These are phyloP conservation scores for Emericellopsis atlantica DNA, from an alignment of 2,329 filamentous ascomycete species.

Conservation along the genomic window DNA sequence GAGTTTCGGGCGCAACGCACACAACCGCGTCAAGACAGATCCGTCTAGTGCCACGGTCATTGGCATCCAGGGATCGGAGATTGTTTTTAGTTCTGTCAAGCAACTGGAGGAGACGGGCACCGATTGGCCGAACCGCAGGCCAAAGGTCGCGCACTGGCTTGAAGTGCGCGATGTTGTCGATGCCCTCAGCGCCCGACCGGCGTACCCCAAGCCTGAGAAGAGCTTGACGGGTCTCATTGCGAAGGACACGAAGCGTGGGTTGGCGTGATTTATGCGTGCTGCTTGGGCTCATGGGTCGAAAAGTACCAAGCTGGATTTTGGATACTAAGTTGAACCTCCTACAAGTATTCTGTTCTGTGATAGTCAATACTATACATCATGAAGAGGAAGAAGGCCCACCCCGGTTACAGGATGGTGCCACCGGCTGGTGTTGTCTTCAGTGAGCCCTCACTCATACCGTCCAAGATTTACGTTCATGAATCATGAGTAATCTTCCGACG, in stretches of 20 bases:
- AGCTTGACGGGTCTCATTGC: conserved; percentile 38
- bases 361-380: too few relatives aligned
- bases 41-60: conserved; percentile 69
- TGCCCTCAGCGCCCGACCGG: conserved; percentile 62
- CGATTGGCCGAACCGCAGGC: conserved; percentile 84
- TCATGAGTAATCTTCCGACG: too few relatives aligned
- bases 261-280: conserved; percentile 4
- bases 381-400: too few relatives aligned
- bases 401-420: too few relatives aligned
- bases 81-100: conserved; percentile 77
- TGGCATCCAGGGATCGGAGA: conserved; percentile 79
- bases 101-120: conserved; percentile 71
- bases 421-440: too few relatives aligned
- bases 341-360: too few relatives aligned
- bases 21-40: conserved; percentile 59
- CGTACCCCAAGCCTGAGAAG: conserved; percentile 34
- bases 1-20: conserved; percentile 52
- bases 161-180: conserved; percentile 71
- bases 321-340: too few relatives aligned
- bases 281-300: too few relatives aligned
- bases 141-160: conserved; percentile 77
- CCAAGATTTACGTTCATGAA: too few relatives aligned
- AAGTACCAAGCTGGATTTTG: too few relatives aligned
- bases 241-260: conserved; percentile 49
- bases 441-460: too few relatives aligned